phyloP scores from a whole-genome alignment of 176 grass and related monocot species.

The Triticum monococcum region DNA sequence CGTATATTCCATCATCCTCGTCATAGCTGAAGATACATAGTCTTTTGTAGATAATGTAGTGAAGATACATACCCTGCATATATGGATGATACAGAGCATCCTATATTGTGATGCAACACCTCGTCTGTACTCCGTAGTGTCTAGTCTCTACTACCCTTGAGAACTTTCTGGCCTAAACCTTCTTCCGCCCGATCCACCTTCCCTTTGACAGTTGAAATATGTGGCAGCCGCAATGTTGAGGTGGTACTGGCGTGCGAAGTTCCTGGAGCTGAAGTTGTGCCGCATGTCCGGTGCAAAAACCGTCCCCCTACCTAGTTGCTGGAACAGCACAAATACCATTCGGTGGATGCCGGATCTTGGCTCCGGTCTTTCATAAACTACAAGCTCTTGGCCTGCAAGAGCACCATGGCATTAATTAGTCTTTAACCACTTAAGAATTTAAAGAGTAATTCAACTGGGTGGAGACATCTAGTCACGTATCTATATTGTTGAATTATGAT shows the following conservation, averaged over 20 bases:
- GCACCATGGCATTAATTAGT: background rate
- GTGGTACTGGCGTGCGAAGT: constrained; percentile 50
- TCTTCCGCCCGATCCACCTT: constrained; percentile 55
- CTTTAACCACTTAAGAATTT: background rate
- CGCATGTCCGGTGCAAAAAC: constrained; percentile 51
- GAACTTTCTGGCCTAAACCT: constrained; percentile 30
- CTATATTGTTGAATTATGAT: background rate
- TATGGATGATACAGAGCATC: background rate
- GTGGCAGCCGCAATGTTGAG: constrained; percentile 42
- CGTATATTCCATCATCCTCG: background rate
- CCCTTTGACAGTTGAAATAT: constrained; percentile 79
- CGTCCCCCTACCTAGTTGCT: constrained; percentile 49
- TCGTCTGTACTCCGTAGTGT: background rate
- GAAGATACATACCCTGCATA: background rate
- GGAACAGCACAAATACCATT: constrained; percentile 59
- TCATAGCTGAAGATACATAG: background rate
- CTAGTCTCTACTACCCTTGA: background rate
- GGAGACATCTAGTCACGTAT: background rate
- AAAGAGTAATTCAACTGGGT: background rate
- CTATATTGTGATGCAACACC: background rate
- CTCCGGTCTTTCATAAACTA: constrained; percentile 57
- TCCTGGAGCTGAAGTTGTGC: constrained; percentile 55
- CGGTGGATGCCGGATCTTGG: constrained; percentile 72
- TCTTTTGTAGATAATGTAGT: background rate
- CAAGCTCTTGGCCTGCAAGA: constrained; percentile 53